phyloP scores from a whole-genome alignment of 768 basidiomycete genomes.

The Sporobolomyces phaffii region DNA sequence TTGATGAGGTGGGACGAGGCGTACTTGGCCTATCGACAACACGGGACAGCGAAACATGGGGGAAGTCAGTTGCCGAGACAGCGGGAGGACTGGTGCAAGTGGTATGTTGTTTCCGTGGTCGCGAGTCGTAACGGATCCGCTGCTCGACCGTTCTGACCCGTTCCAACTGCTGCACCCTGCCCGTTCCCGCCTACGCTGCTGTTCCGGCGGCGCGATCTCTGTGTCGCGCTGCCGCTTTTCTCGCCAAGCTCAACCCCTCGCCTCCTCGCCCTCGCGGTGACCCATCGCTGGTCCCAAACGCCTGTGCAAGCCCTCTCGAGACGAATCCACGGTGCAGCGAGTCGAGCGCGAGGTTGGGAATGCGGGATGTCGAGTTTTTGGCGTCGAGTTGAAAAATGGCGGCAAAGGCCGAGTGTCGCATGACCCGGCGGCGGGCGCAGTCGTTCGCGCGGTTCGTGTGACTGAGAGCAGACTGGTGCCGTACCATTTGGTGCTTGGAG shows the following conservation, averaged over 20 bases:
- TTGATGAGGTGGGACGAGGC: conserved; percentile 37
- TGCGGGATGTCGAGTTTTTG: background rate
- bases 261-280: no score
- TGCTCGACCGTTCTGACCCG: background rate
- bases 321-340: conserved; percentile 1
- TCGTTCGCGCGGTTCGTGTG: background rate
- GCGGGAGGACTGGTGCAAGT: background rate
- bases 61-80: background rate
- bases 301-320: no score
- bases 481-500: conserved; percentile 17
- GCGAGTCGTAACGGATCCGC: background rate
- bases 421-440: background rate
- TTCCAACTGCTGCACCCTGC: background rate
- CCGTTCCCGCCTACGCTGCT: background rate
- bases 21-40: conserved; percentile 30
- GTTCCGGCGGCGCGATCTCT: background rate
- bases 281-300: no score
- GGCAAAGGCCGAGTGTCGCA: background rate
- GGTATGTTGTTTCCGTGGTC: background rate
- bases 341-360: background rate
- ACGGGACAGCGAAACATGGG: background rate
- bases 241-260: background rate
- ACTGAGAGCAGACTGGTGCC: background rate
- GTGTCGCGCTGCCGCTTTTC: no score
- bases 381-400: background rate